Percentiles rank a stretch among this genome's conserved stretches.
Conservation (phyloP, 176 grass and related monocot genomes). For the Saccharum officinarum region DNA sequence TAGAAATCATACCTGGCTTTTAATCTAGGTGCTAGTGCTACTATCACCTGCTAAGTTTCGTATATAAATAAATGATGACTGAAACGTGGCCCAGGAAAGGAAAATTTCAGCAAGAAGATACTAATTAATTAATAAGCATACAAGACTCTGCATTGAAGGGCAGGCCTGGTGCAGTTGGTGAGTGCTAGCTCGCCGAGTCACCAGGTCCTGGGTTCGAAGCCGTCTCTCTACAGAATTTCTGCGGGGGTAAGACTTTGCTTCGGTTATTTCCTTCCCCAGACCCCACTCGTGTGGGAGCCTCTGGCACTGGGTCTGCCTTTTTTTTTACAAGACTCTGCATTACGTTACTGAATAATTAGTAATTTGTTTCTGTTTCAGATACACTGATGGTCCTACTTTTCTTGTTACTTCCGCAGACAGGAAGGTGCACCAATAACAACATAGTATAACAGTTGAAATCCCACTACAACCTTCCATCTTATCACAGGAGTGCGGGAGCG, state of each 20-base stretch:
- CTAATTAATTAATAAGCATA: background rate
- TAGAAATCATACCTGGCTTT: background rate
- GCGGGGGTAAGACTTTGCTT: no score
- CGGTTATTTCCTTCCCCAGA: no score
- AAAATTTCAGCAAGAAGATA: background rate
- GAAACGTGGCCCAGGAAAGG: no score
- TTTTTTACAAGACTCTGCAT: background rate
- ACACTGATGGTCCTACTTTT: background rate
- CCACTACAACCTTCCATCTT: background rate
- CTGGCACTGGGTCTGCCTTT: no score
- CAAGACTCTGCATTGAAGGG: background rate
- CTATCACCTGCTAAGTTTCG: background rate
- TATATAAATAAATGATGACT: background rate
- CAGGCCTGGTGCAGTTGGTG: no score
- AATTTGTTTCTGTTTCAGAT: background rate
- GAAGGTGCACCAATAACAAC: background rate
- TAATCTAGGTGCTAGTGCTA: background rate
- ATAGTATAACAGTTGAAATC: background rate
- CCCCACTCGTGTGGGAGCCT: no score
- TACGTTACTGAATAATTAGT: background rate
- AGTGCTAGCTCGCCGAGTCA: no score
- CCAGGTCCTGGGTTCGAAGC: no score
- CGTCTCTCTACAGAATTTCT: no score
- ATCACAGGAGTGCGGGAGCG: background rate
- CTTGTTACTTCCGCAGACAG: background rate